Evolutionary conservation across 1,284 basidiomycete genomes (phyloP).

Genomic region (Meira nashicola): DNA sequence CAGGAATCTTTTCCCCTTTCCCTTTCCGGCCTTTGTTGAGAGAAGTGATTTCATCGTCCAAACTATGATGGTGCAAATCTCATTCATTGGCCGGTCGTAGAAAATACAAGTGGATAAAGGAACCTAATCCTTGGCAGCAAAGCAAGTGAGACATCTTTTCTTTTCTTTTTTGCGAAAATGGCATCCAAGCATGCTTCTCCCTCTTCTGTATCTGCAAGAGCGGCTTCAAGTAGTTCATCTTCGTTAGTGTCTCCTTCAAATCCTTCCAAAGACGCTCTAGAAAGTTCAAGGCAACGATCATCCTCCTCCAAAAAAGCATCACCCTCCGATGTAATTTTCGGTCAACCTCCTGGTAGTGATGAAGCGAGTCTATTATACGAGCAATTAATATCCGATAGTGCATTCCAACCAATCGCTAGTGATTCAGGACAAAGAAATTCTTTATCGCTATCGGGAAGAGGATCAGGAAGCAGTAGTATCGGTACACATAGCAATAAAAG

Average conservation of each 20-base stretch:
- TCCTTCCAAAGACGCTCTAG: too few species aligned
- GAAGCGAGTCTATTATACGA: slow-evolving; percentile 3
- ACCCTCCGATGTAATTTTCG: slow-evolving; percentile 16
- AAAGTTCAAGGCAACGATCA: background rate
- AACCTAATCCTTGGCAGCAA: too few species aligned
- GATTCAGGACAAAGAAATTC: background rate
- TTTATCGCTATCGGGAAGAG: background rate
- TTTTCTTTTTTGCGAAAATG: too few species aligned
- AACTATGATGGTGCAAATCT: too few species aligned
- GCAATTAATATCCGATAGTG: background rate
- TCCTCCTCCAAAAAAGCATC: slow-evolving; percentile 9
- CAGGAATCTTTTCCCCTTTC: too few species aligned
- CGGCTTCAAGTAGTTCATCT: slow-evolving; percentile 1
- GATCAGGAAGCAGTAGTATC: background rate
- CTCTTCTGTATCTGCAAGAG: too few species aligned
- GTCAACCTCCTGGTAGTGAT: slow-evolving; percentile 11
- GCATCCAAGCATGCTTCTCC: too few species aligned
- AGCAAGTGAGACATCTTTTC: too few species aligned
- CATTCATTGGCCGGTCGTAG: too few species aligned
- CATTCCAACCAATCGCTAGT: background rate
- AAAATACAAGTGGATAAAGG: too few species aligned
- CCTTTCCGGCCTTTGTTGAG: too few species aligned
- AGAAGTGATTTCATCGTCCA: too few species aligned
- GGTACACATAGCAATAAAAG: background rate
- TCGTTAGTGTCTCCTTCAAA: background rate